phyloP scores from a whole-genome alignment of 1,139 yeast species.

The Saccharomyces hybrid region DNA sequence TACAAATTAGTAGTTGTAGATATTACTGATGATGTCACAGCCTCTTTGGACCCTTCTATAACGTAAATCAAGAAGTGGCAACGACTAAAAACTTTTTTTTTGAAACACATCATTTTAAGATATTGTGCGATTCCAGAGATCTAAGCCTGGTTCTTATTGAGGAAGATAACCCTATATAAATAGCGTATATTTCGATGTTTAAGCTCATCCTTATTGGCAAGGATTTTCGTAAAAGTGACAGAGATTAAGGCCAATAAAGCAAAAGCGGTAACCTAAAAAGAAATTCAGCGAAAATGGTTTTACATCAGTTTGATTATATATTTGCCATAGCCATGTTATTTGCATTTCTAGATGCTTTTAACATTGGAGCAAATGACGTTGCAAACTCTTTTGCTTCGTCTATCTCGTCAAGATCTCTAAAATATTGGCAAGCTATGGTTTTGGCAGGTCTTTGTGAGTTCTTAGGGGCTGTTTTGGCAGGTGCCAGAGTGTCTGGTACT shows the following conservation, averaged over 20 bases:
- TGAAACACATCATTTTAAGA: neutral
- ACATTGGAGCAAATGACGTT: conserved; percentile 78
- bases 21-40: neutral
- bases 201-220: neutral
- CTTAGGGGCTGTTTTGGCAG: conserved; percentile 67
- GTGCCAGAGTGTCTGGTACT: conserved; percentile 63
- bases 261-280: neutral
- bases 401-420: conserved; percentile 59
- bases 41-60: neutral
- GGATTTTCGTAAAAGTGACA: neutral
- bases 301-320: conserved; percentile 57
- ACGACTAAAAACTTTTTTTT: neutral
- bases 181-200: neutral
- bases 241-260: neutral
- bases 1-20: no score
- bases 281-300: conserved; percentile 19
- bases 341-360: conserved; percentile 76
- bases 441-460: conserved; percentile 64
- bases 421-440: conserved; percentile 69
- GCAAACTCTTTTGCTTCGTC: conserved; percentile 76
- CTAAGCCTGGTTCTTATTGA: neutral
- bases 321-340: conserved; percentile 62
- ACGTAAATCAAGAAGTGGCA: neutral
- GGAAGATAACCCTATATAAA: neutral
- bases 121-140: neutral